A percentile compares a stretch with the other conserved stretches of the same genome.
These are phyloP conservation scores for Plasmodium adleri DNA, from an alignment of 169 alveolate genomes.

Conservation along the genomic window DNA sequence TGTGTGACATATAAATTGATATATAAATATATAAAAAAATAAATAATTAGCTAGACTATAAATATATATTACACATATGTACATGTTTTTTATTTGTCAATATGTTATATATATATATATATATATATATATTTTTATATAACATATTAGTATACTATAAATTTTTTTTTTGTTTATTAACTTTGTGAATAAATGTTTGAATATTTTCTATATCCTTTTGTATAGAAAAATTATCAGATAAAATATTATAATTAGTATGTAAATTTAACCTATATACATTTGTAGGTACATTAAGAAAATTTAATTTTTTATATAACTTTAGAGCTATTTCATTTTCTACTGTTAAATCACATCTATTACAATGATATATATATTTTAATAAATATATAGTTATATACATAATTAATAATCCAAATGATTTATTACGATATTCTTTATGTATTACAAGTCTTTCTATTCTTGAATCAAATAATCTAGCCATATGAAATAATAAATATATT, in stretches of 20 bases:
- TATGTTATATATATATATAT: too few species aligned
- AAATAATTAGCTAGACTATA: too few species aligned
- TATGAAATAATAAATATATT: slow-evolving; percentile 82
- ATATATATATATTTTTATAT: too few species aligned
- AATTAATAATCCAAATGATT: slow-evolving; percentile 78
- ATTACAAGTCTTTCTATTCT: slow-evolving; percentile 84
- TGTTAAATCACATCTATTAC: slow-evolving; percentile 83
- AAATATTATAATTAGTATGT: slow-evolving; percentile 45
- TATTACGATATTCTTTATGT: slow-evolving; percentile 80
- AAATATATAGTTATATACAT: slow-evolving; percentile 76
- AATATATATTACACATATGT: too few species aligned
- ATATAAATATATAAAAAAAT: too few species aligned
- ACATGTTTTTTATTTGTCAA: too few species aligned
- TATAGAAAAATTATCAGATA: slow-evolving; percentile 16
- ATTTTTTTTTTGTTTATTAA: neutral
- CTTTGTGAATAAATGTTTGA: slow-evolving; percentile 20
- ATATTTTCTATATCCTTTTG: slow-evolving; percentile 33
- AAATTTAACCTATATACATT: slow-evolving; percentile 77
- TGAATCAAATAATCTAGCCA: slow-evolving; percentile 86
- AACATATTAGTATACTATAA: too few species aligned
- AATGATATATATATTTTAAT: slow-evolving; percentile 74
- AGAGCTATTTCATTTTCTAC: slow-evolving; percentile 83
- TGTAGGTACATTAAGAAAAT: slow-evolving; percentile 77
- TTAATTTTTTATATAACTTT: slow-evolving; percentile 78
- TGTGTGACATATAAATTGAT: too few species aligned